Evolutionary conservation across 257 asterid genomes (phyloP).

Genomic region (Capsicum pubescens): DNA sequence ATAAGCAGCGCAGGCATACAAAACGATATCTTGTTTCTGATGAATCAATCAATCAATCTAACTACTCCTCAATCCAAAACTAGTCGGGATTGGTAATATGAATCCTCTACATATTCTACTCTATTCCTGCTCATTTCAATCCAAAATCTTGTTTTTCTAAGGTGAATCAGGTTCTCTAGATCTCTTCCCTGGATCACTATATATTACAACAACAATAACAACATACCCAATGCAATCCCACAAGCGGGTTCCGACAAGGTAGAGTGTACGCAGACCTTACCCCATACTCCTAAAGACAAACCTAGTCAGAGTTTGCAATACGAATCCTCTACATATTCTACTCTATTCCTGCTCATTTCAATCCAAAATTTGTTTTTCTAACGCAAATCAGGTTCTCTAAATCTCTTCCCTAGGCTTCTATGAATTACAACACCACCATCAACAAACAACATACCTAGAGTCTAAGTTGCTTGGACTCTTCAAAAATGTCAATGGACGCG

Average conservation of each 20-base stretch:
- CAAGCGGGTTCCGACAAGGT: too few species aligned
- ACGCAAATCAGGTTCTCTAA: background rate
- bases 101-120: background rate
- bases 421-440: background rate
- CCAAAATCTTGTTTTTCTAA: background rate
- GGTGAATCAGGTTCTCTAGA: background rate
- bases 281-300: background rate
- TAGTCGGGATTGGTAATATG: background rate
- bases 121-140: background rate
- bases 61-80: background rate
- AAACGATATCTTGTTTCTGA: background rate
- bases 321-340: conserved; percentile 11
- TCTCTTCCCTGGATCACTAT: background rate
- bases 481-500: too few species aligned
- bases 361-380: background rate
- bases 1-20: background rate
- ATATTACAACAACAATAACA: too few species aligned
- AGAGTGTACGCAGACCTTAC: too few species aligned
- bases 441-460: too few species aligned
- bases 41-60: background rate
- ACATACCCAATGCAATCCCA: too few species aligned
- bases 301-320: background rate
- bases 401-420: background rate
- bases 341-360: background rate
- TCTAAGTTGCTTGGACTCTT: too few species aligned